A percentile compares a stretch with the other conserved stretches of the same genome.
phyloP scores from a whole-genome alignment of 192 early-diverging fungal genomes.

The Gamsiella multidivaricata region DNA sequence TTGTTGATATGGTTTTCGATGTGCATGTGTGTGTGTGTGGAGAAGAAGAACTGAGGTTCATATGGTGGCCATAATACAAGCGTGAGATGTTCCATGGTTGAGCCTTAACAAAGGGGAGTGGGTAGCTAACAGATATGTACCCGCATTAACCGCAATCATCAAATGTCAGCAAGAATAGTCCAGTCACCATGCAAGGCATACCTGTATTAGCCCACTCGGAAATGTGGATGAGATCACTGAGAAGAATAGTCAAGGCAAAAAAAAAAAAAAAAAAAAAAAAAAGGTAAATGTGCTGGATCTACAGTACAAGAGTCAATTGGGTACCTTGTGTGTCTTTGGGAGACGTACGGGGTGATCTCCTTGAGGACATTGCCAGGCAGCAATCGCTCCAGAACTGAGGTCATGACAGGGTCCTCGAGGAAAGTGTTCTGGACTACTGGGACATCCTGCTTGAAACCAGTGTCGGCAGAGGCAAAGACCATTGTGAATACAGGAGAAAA shows the following conservation, averaged over 20 bases:
- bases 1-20: no score
- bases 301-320: no score
- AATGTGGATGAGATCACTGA: constrained; percentile 43
- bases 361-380: constrained; percentile 59
- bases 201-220: constrained; percentile 40
- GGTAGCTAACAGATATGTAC: no score
- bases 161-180: no score
- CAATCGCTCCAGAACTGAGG: constrained; percentile 58
- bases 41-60: no score
- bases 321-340: no score
- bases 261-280: neutral
- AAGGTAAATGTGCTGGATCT: neutral
- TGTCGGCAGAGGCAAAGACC: constrained; percentile 46
- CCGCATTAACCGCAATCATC: no score
- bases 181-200: no score
- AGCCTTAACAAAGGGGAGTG: no score
- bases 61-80: no score
- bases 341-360: constrained; percentile 61
- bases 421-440: constrained; percentile 39
- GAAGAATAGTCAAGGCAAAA: neutral
- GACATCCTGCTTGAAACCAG: constrained; percentile 51
- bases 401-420: constrained; percentile 58
- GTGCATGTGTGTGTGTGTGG: no score
- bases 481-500: constrained; percentile 12
- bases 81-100: no score